Evolutionary conservation across 2,329 filamentous ascomycete genomes (phyloP), one percentile per base, ranked within the genome.

Genomic region (Epichloe coenophiala): DNA sequence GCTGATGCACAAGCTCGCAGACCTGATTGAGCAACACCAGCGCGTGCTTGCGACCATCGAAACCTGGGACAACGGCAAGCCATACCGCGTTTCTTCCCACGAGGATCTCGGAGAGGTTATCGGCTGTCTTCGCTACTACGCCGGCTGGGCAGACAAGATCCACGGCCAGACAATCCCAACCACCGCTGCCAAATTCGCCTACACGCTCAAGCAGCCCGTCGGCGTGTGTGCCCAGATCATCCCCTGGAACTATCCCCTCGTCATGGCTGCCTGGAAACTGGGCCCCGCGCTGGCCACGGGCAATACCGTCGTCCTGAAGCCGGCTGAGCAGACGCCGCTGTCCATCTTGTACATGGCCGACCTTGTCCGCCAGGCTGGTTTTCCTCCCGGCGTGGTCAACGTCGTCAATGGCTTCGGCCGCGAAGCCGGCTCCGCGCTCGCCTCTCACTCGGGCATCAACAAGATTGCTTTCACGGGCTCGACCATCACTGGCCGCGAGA

Each of bases 401-500:
- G 76, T 90, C 51, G 63, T 88, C 51, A 88, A 88, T 54, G 86
- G 86, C 0, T 74, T 80, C 48, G 86, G 86, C 27, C 73, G 73
- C 27, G 80, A 81, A 37, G 81, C 84, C 0, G 86, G 86, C 12
- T 73, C 80, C 5, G 81, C 84, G 0, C 72, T 90, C 8, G 82
- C 80, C 1, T 72, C 74, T 40, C 86, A 91, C 61, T 67, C 78
- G 23, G 76, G 76, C 41, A 74, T 91, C 15, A 81, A 87, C 60
- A 90, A 90, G 70, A 74, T 91, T 54, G 84, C 86, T 0, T 91
- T 90, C 56, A 90, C 86, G 0, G 86, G 86, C 39, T 85, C 80
- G 4, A 90, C 86, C 0, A 70, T 71, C 1, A 89, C 85, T 0
- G 86, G 82, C 7, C 78, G 79, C 50, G 74, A 83, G 47, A 86